Evolutionary conservation across 768 basidiomycete species (phyloP), one percentile per base, ranked within the genome.

Genomic region (Lentinus tigrinus): DNA sequence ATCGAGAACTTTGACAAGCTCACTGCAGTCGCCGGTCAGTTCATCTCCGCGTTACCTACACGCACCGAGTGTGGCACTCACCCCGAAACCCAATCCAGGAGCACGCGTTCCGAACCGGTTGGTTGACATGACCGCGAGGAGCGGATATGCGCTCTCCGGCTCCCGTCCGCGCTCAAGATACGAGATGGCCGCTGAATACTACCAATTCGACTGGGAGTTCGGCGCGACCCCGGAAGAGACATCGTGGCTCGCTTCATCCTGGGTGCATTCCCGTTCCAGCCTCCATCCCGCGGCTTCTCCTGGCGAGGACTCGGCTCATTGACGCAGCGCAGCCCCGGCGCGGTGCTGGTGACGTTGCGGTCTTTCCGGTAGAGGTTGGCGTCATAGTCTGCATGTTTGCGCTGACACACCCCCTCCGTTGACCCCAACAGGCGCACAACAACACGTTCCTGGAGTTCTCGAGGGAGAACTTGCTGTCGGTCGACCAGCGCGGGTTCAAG

Each of bases 401-500:
- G 63, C 60, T 63, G 54, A 66, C 65, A 42, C 40, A n/a, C 37
- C 24, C 6, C 17, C 10, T 19, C 13, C 4, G 10, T 24, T 8
- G 52, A n/a, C 48, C 43, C 14, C 43, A 17, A 17, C 7, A 85
- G 85, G 81, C 79, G 49, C 84, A 86, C 64, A 88, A 88, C 65
- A 84, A 81, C 62, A 88, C 88, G 16, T 78, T 75, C 63, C 72
- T 79, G 42, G 66, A 73, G 0, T 88, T 85, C 65, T 83, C 85
- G 0, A 74, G 76, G 26, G 74, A 73, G 21, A 84, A 86, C 58
- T 67, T 73, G 31, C 71, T 89, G 63, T 78, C 74, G 13, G 76
- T 84, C 47, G 87, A 89, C 63, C 84, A 79, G 58, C 79, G 84
- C 21, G 87, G 87, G 3, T 88, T 84, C 75, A 82, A 78, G 54